Base-by-base conservation (phyloP, 169 alveolate species). In the Plasmodium ovale region DNA sequence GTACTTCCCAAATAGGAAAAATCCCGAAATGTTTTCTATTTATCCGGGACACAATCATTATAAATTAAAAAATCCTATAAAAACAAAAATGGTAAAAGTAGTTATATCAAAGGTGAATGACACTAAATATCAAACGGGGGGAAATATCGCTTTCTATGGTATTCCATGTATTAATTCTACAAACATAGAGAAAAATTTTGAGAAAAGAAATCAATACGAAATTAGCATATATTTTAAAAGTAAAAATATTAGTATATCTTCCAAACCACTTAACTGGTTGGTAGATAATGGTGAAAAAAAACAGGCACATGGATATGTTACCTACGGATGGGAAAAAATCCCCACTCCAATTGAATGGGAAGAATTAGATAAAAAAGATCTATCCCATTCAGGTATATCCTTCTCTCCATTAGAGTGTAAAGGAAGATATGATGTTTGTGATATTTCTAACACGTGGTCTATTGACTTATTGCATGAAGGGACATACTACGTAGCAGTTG, bases 391-490 rank as follows among this genome's bases (percentile, higher is more conserved):
- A 42, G 91, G 91, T 49, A 85, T 85, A 37, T 54, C 87, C 21
- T 85, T 85, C 29, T 27, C 2, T 31, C 91, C 91, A 23, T 37
- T 42, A 21, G 91, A 85, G 53, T 85, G 91, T 60, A 69, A 47
- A 64, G 53, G 39, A 14, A 62, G 10, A 35, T 25, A n/a, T 51
- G 44, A 79, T 23, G 12, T 21, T 39, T 85, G 91, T 85, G 87
- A 85, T 69, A 64, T 87, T 10, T 68, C 67, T 42, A 85, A 85
- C 69, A 85, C 67, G 21, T 85, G 91, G 91, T 85, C 91, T n/a
- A 85, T 85, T 31, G 91, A 85, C 33, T 70, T 85, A 29, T 37
- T 54, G 25, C 91, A 85, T 49, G 58, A 51, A 29, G 91, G 91
- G 29, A 54, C 73, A 23, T 85, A 85, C 60, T 85, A 53, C 39